Conservation (phyloP, 169 alveolate genomes). For the Eimeria falciformis region DNA sequence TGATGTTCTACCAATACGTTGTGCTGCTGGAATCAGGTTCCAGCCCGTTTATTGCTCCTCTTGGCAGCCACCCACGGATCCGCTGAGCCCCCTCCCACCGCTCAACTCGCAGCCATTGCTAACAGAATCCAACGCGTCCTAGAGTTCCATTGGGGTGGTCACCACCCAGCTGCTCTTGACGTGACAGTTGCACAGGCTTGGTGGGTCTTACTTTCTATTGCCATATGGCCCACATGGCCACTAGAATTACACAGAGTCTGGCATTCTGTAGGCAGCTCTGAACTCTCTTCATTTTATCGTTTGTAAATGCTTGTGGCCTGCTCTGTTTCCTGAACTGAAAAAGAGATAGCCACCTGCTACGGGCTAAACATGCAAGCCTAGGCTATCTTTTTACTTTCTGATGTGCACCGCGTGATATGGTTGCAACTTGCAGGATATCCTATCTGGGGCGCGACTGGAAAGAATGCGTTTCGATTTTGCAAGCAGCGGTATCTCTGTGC, state of each 20-base stretch:
- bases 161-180: constrained; percentile 62
- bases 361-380: no score
- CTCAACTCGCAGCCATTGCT: constrained; percentile 38
- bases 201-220: no score
- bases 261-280: no score
- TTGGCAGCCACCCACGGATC: constrained; percentile 64
- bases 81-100: constrained; percentile 64
- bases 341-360: no score
- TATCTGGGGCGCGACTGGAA: constrained; percentile 64
- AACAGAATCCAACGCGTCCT: constrained; percentile 37
- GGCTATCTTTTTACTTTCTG: no score
- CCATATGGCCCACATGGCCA: no score
- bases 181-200: constrained; percentile 67
- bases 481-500: constrained; percentile 59
- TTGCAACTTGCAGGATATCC: constrained; percentile 27
- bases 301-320: no score
- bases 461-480: constrained; percentile 52
- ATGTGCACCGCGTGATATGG: no score
- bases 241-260: no score
- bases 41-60: constrained; percentile 41
- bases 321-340: no score
- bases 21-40: constrained; percentile 46
- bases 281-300: no score
- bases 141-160: constrained; percentile 69
- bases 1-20: no score